Evolutionary conservation across 257 asterid species (phyloP).

Genomic region (Primulina eburnea): DNA sequence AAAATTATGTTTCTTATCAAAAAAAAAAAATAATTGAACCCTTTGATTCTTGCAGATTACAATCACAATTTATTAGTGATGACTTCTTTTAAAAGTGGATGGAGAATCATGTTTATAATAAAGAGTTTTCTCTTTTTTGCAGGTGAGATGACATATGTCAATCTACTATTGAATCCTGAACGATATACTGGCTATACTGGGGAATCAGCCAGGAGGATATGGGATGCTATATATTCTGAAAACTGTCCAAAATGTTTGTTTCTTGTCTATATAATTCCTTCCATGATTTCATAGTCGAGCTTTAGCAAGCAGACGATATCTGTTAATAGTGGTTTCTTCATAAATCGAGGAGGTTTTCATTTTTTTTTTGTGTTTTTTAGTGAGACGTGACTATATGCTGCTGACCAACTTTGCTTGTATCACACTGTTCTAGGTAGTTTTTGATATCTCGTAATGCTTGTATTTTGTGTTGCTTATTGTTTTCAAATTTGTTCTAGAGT

Average conservation of each 20-base stretch:
- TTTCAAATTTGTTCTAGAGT: slow-evolving; percentile 4
- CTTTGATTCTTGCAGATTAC: too few relatives aligned
- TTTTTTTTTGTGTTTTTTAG: background rate
- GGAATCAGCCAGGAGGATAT: slow-evolving; percentile 88
- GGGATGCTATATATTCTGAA: slow-evolving; percentile 92
- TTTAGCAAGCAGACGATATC: slow-evolving; percentile 8
- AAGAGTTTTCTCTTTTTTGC: slow-evolving; percentile 28
- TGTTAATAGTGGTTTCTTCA: background rate
- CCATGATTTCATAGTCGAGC: slow-evolving; percentile 13
- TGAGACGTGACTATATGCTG: background rate
- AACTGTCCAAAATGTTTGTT: slow-evolving; percentile 87
- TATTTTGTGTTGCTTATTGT: background rate
- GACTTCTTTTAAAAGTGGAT: background rate
- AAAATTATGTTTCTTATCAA: too few relatives aligned
- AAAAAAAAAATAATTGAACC: too few relatives aligned
- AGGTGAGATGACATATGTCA: slow-evolving; percentile 96
- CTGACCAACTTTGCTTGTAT: too few relatives aligned
- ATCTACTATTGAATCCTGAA: slow-evolving; percentile 86
- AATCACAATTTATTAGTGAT: too few relatives aligned
- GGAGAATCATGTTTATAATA: slow-evolving; percentile 17
- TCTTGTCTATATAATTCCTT: slow-evolving; percentile 13
- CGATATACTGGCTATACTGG: slow-evolving; percentile 93
- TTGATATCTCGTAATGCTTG: background rate
- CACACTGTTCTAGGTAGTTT: too few relatives aligned
- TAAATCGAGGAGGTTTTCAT: background rate